A percentile compares a stretch with the other conserved stretches of the same genome.
Conservation (phyloP, 2,329 filamentous ascomycete genomes). For the Botrytis paeoniae region DNA sequence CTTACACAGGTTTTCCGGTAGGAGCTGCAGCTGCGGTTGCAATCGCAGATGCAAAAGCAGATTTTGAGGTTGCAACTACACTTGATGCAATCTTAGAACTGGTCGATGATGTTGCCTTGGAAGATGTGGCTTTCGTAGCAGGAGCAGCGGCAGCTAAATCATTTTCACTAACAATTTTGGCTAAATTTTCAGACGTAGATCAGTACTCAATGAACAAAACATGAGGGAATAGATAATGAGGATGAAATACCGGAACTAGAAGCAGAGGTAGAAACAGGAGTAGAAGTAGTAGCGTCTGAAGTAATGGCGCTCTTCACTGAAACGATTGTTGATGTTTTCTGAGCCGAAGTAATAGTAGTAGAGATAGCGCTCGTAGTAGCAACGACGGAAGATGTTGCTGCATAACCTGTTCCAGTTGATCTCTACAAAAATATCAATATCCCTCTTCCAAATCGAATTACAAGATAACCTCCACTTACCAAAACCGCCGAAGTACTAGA, state of each 20-base stretch:
- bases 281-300: neutral
- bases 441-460: neutral
- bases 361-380: neutral
- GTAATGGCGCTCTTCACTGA: neutral
- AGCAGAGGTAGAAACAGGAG: neutral
- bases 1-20: slow-evolving; percentile 21
- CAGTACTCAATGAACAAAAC: neutral
- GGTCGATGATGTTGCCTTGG: neutral
- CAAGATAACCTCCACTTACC: slow-evolving; percentile 1
- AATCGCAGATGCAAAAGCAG: neutral
- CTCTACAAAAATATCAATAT: slow-evolving; percentile 8
- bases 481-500: slow-evolving; percentile 18
- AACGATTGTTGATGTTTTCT: neutral
- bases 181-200: neutral
- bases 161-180: neutral
- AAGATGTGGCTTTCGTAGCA: neutral
- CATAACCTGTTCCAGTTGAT: slow-evolving; percentile 9
- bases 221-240: too few relatives aligned
- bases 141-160: neutral
- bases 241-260: neutral
- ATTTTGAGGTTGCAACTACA: neutral
- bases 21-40: neutral
- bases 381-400: neutral
- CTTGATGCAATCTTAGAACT: neutral
- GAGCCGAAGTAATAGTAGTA: neutral